Base-by-base conservation (phyloP, 192 early-diverging fungal genomes). In the Powellomyces hirtus region DNA sequence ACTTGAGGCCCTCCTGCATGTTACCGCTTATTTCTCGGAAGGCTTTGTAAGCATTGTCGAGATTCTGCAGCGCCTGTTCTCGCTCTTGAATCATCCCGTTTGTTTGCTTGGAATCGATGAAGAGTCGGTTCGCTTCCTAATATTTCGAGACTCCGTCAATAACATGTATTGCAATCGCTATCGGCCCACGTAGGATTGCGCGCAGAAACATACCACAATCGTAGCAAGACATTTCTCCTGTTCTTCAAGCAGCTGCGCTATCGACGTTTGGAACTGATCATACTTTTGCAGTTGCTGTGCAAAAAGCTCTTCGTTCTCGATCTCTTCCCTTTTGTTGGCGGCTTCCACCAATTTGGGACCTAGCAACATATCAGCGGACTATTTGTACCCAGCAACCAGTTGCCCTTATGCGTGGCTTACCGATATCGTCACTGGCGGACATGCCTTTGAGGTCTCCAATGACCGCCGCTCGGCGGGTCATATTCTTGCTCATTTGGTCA, bases 401-500 rank as follows among this genome's bases (percentile, higher is more conserved):
- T 11, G 18, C 40, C 40, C 40, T 42, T 42, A 18, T 42, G 8
- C 40, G 46, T 24, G 2, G 33, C 53, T 29, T 7, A 73, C 88
- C 87, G 55, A 96, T 90, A 60, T 96, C 91, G 69, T 96, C 94
- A 31, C 83, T 81, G 37, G 84, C 77, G 0, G 90, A 82, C 8
- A 85, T 60, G 36, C 86, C 76, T 70, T 88, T 90, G 1, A 91
- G 72, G 68, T 90, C 82, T 20, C 88, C 89, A 1, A 89, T 74
- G 0, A 89, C 76, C 40, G 83, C 85, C 26, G 75, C 60, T 1
- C 90, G 83, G 40, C 79, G 81, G 40, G 79, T 84, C 24, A 82
- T 76, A 73, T 89, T 85, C 22, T 80, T 50, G 11, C 78, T 70
- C 2, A 88, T 79, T 33, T 88, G 76, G 46, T 84, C 76, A 35